Conservation (phyloP, 1,284 basidiomycete genomes). For the Heterobasidion irregulare region DNA sequence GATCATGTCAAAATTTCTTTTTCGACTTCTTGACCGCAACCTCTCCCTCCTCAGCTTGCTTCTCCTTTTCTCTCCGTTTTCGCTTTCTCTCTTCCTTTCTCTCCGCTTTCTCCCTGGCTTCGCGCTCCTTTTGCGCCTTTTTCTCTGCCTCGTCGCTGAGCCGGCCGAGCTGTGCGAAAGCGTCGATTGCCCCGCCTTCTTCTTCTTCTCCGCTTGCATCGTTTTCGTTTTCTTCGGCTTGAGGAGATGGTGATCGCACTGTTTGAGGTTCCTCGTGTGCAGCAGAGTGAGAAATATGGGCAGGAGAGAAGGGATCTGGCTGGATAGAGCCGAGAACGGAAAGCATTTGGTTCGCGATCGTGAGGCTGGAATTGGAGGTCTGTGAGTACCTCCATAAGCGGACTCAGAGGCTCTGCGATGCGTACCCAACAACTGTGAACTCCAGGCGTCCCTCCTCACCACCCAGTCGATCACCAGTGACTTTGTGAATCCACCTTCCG, state of each 20-base stretch:
- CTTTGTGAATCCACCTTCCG: conserved; percentile 79
- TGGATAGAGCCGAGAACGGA: conserved; percentile 90
- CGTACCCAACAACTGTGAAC: conserved; percentile 90
- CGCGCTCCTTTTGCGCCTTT: conserved; percentile 20
- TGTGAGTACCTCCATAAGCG: background rate
- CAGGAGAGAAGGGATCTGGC: conserved; percentile 72
- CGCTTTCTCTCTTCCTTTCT: conserved; percentile 23
- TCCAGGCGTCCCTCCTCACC: conserved; percentile 62
- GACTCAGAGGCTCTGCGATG: conserved; percentile 3
- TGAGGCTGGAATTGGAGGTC: conserved; percentile 46
- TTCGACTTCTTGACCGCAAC: background rate
- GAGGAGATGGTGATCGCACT: conserved; percentile 9
- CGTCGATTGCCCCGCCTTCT: conserved; percentile 26
- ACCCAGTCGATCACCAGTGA: conserved; percentile 68
- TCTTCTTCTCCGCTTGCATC: conserved; percentile 15
- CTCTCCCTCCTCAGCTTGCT: background rate
- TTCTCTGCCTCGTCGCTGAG: conserved; percentile 21
- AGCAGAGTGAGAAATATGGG: conserved; percentile 34
- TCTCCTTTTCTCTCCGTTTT: conserved; percentile 16
- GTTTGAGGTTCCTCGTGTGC: background rate
- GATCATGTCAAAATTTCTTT: conserved; percentile 5
- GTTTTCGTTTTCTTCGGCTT: conserved; percentile 19
- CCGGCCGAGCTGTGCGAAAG: conserved; percentile 29
- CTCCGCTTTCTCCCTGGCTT: conserved; percentile 16
- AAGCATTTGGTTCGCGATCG: conserved; percentile 92